Percentiles rank a stretch among this genome's conserved stretches.
Conservation (phyloP, 768 basidiomycete species). For the Clavaria fumosa region DNA sequence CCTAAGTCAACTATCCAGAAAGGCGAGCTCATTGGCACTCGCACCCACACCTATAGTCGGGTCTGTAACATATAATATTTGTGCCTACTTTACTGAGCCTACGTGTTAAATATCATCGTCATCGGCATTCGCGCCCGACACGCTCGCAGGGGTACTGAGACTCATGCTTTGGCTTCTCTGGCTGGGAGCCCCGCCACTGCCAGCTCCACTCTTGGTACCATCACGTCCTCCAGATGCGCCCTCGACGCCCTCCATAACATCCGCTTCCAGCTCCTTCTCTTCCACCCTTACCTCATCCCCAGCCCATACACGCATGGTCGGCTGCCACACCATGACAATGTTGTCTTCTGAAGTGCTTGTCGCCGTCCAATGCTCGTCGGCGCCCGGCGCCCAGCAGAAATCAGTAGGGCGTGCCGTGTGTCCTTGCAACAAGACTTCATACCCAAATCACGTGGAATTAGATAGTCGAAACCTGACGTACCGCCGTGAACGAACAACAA, state of each 20-base stretch:
- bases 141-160: constrained; percentile 31
- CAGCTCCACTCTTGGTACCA: constrained; percentile 19
- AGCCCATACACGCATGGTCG: constrained; percentile 87
- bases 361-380: constrained; percentile 71
- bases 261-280: constrained; percentile 71
- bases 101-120: constrained; percentile 1
- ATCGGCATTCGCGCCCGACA: constrained; percentile 29
- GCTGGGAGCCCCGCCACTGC: constrained; percentile 27
- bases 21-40: too few species aligned
- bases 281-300: constrained; percentile 78
- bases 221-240: constrained; percentile 25
- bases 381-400: constrained; percentile 87
- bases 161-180: constrained; percentile 46
- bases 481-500: constrained; percentile 92
- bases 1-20: too few species aligned
- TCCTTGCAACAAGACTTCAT: constrained; percentile 27
- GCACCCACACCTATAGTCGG: too few species aligned
- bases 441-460: constrained; percentile 1
- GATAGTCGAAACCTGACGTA: constrained; percentile 23
- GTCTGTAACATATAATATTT: too few species aligned
- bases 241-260: constrained; percentile 67
- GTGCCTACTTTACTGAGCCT: too few species aligned
- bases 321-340: constrained; percentile 94
- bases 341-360: constrained; percentile 93
- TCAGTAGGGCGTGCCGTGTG: constrained; percentile 86